Percentiles rank a stretch among this genome's conserved stretches.
Evolutionary conservation across 257 asterid species (phyloP).

Genomic region (Datura wrightii): DNA sequence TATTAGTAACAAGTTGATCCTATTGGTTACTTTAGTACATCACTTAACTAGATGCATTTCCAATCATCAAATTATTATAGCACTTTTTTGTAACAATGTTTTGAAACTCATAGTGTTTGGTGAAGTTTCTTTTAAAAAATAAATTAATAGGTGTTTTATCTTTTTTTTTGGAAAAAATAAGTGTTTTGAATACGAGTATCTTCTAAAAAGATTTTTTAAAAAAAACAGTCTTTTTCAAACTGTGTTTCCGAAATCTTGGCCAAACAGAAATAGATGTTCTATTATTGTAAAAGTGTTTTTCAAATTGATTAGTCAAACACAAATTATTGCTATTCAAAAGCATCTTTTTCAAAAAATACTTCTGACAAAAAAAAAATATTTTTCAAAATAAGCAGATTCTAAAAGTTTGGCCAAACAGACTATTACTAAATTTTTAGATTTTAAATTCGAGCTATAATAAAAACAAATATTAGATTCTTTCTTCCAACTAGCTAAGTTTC

Average conservation of each 20-base stretch:
- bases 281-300: neutral
- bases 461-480: neutral
- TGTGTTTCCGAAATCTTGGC: too few relatives aligned
- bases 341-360: too few relatives aligned
- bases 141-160: too few relatives aligned
- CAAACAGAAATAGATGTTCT: neutral
- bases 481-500: neutral
- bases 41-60: neutral
- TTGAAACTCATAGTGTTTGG: neutral
- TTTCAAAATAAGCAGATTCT: too few relatives aligned
- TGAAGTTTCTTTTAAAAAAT: too few relatives aligned
- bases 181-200: neutral
- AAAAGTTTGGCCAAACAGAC: neutral
- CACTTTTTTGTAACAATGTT: neutral
- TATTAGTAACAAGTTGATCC: conserved; percentile 3
- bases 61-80: conserved; percentile 29
- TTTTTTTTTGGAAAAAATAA: neutral
- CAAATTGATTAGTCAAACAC: neutral
- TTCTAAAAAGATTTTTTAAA: too few relatives aligned
- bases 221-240: too few relatives aligned
- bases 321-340: neutral
- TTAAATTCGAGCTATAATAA: neutral
- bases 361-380: neutral
- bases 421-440: neutral
- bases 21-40: conserved; percentile 10